Percentiles rank a stretch among this genome's conserved stretches.
Conservation (phyloP, 805 yeast species). For the Danielia oregonensis region DNA sequence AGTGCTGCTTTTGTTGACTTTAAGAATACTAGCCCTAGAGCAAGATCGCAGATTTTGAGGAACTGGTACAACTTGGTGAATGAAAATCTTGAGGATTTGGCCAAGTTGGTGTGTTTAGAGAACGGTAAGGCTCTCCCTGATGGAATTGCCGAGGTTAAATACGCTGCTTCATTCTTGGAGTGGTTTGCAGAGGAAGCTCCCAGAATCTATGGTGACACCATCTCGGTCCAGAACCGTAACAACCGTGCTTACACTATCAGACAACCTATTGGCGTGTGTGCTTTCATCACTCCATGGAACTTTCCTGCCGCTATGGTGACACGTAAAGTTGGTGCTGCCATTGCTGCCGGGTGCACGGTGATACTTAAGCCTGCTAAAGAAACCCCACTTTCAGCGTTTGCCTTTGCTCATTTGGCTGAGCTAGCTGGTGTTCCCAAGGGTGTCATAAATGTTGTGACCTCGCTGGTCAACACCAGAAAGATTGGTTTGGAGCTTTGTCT, state of each 20-base stretch:
- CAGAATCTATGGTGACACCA: neutral
- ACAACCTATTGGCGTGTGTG: neutral
- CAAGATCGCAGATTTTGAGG: neutral
- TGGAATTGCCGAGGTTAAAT: neutral
- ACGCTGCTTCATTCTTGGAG: neutral
- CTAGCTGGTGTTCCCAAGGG: slow-evolving; percentile 1
- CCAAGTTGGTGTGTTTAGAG: neutral
- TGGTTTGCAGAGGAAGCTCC: neutral
- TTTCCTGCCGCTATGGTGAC: neutral
- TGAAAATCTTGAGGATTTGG: neutral
- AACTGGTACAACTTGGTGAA: neutral
- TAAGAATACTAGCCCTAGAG: neutral
- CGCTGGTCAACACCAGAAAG: slow-evolving; percentile 48
- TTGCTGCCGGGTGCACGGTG: neutral
- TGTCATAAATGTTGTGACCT: slow-evolving; percentile 19
- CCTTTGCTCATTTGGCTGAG: neutral
- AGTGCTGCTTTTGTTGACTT: neutral
- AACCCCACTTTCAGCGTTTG: neutral
- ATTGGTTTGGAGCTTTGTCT: slow-evolving; percentile 51
- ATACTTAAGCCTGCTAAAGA: neutral
- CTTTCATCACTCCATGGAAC: neutral
- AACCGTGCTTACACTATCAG: neutral
- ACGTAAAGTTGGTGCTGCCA: neutral
- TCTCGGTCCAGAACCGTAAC: neutral
- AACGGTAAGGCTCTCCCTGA: neutral